Base-by-base conservation (phyloP, 2,329 filamentous ascomycete species). In the Zymoseptoria pseudotritici region DNA sequence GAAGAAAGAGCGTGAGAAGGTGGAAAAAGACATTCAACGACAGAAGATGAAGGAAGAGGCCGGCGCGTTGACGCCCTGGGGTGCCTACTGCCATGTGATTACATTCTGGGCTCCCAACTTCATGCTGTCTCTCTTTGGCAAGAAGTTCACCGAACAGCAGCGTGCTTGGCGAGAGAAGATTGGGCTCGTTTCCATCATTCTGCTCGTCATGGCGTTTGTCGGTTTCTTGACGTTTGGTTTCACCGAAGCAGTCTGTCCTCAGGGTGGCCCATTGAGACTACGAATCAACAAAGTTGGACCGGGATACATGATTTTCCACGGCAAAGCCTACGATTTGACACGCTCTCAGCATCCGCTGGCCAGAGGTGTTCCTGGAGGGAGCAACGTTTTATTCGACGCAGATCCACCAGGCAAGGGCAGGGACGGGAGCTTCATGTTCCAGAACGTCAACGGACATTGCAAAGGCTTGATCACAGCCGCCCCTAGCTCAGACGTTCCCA, bases 141-240 rank as follows among this genome's bases (percentile, higher is more conserved):
- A 89, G 80, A 85, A 86, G 7, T 83, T 89, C 53, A 94, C 89
- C 74, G 91, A 88, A 17, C 91, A 97, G 74, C 88, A 91, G 72
- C 84, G 91, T 70, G 94, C 94, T 2, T 99, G 94, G 94, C 85
- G 94, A 66, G 94, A 99, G 74, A 99, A 99, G 82, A 95, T 99
- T 81, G 94, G 94, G 2, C 78, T 99, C 60, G 90, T 97, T 77
- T 96, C 92, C 76, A 86, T 99, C 71, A 99, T 99, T 72, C 72
- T 96, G 31, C 72, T 88, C 61, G 92, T 97, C 72, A 95, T 92
- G 80, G 83, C 85, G 9, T 86, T 92, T 71, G 93, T 99, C 54
- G 94, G 94, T 71, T 99, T 93, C 77, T 79, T 99, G 57, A 99
- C 94, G 0, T 99, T 99, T 70, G 94, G 94, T 52, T 99, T 99